Percentiles rank a stretch among this genome's conserved stretches.
Conservation (phyloP, 2,329 filamentous ascomycete species). For the Sporothrix mexicana region DNA sequence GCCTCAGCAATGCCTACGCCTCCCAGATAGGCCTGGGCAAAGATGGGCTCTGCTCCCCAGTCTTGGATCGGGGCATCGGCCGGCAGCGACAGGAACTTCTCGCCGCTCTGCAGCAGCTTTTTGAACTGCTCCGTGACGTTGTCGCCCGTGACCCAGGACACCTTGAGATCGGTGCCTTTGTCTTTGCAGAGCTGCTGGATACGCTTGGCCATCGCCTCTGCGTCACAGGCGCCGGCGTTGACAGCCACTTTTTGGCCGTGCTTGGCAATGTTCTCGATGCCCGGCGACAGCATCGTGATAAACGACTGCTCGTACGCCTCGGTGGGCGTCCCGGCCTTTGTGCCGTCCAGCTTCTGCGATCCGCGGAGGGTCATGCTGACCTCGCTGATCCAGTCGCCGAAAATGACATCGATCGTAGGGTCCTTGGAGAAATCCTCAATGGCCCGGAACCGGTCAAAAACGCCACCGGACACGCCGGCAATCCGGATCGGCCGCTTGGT, state of each 20-base stretch:
- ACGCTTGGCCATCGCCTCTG: conserved; percentile 14
- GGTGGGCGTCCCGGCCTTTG: neutral
- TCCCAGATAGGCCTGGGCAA: conserved; percentile 51
- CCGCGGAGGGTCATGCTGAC: conserved; percentile 19
- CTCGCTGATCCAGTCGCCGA: conserved; percentile 25
- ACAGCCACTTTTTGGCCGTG: conserved; percentile 22
- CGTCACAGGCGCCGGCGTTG: conserved; percentile 18
- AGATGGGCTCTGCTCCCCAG: conserved; percentile 35
- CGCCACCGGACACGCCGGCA: conserved; percentile 18
- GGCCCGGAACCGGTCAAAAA: conserved; percentile 22
- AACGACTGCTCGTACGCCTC: conserved; percentile 25
- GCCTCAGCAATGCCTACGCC: conserved; percentile 48
- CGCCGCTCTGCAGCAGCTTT: conserved; percentile 9
- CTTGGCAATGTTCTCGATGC: conserved; percentile 12
- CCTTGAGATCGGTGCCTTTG: conserved; percentile 4
- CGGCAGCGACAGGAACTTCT: conserved; percentile 20
- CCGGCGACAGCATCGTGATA: conserved; percentile 8
- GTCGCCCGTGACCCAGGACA: conserved; percentile 20
- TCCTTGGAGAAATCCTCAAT: conserved; percentile 27
- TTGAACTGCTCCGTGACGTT: conserved; percentile 18
- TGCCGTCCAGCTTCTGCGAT: conserved; percentile 14
- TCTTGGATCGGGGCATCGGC: conserved; percentile 26
- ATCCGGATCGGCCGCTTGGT: conserved; percentile 4
- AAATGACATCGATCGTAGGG: conserved; percentile 18
- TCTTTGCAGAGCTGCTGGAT: conserved; percentile 22